These are phyloP conservation scores for Waltiozyma sp. DNA, from an alignment of 1,139 yeast genomes.

Conservation along the genomic window DNA sequence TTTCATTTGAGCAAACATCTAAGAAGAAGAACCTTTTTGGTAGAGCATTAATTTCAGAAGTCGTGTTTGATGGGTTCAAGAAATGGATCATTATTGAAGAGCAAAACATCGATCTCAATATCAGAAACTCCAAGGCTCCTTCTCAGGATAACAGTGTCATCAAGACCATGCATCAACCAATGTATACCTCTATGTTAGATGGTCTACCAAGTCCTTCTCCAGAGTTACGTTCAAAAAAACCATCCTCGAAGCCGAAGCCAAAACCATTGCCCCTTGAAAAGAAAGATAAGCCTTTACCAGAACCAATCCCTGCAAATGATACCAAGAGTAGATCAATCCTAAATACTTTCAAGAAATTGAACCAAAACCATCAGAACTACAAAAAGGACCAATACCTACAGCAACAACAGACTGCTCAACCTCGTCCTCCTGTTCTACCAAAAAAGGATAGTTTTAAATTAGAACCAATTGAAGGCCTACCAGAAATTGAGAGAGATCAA, in stretches of 20 bases:
- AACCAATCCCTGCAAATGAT: not conserved
- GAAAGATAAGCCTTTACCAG: not conserved
- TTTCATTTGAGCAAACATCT: constrained; percentile 66
- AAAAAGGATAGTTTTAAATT: not conserved
- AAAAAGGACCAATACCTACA: constrained; percentile 1
- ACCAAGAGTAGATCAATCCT: constrained; percentile 1
- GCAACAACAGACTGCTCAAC: constrained; percentile 4
- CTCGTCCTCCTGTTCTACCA: not conserved
- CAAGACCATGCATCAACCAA: constrained; percentile 12
- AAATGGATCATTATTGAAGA: constrained; percentile 81
- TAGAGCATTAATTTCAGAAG: constrained; percentile 65
- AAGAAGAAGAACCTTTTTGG: constrained; percentile 64
- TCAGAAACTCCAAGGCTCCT: constrained; percentile 17
- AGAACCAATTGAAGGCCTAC: constrained; percentile 10
- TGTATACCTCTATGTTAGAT: constrained; percentile 16
- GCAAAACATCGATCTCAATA: constrained; percentile 32
- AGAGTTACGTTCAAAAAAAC: not conserved
- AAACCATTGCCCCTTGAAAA: not conserved
- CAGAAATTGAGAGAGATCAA: constrained; percentile 18
- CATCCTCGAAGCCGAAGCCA: constrained; percentile 7
- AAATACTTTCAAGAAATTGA: constrained; percentile 8
- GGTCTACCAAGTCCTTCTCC: constrained; percentile 8
- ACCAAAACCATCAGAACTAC: constrained; percentile 2
- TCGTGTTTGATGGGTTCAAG: constrained; percentile 60
- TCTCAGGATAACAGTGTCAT: constrained; percentile 13